Evolutionary conservation across 1,139 yeast species (phyloP).

Genomic region (Hyphopichia buzzinii): DNA sequence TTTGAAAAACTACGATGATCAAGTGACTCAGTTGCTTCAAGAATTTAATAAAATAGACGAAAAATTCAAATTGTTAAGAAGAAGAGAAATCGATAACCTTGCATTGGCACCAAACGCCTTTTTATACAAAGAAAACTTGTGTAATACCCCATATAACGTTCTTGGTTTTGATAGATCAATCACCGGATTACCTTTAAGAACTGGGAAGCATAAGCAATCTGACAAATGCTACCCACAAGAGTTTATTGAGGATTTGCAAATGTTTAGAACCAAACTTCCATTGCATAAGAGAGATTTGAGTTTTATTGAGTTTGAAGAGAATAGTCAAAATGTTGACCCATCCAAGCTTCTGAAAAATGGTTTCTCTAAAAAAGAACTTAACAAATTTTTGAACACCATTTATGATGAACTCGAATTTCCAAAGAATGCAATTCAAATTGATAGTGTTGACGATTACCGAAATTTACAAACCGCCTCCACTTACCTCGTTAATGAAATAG

Average conservation of each 20-base stretch:
- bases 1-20: conserved; percentile 33
- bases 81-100: conserved; percentile 33
- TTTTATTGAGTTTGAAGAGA: conserved; percentile 31
- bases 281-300: conserved; percentile 41
- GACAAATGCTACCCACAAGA: conserved; percentile 33
- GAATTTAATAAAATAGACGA: conserved; percentile 36
- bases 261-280: conserved; percentile 29
- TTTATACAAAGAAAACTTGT: conserved; percentile 28
- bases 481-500: conserved; percentile 14
- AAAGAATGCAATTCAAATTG: conserved; percentile 26
- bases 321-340: conserved; percentile 21
- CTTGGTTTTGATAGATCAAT: conserved; percentile 44
- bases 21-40: conserved; percentile 30
- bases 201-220: conserved; percentile 19
- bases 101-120: conserved; percentile 27
- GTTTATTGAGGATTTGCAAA: conserved; percentile 39
- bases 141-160: conserved; percentile 39
- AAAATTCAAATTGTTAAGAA: conserved; percentile 35
- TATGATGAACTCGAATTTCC: conserved; percentile 27
- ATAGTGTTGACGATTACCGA: conserved; percentile 28
- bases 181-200: conserved; percentile 39
- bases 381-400: conserved; percentile 15
- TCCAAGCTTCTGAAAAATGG: conserved; percentile 7
- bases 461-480: conserved; percentile 16
- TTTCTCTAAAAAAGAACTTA: conserved; percentile 3